Evolutionary conservation across 192 early-diverging fungal species (phyloP).

Genomic region (Coemansia sp.): DNA sequence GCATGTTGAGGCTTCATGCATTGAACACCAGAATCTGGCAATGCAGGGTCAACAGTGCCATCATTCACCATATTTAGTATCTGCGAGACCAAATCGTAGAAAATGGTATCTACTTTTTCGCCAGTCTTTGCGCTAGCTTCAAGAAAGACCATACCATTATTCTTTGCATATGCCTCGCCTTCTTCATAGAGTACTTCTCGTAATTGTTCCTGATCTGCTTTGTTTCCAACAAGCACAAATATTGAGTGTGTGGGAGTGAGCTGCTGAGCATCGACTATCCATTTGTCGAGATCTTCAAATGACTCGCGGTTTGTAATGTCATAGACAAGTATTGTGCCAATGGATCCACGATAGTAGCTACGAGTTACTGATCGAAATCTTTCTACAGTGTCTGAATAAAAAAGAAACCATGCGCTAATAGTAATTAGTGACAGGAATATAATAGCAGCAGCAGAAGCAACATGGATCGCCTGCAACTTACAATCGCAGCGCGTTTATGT

Average conservation of each 20-base stretch:
- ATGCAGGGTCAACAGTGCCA: constrained; percentile 28
- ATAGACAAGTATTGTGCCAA: constrained; percentile 76
- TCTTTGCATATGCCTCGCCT: constrained; percentile 56
- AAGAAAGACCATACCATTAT: constrained; percentile 58
- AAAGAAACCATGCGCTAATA: no score
- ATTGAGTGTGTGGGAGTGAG: constrained; percentile 67
- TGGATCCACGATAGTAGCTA: constrained; percentile 80
- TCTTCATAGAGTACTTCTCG: constrained; percentile 55
- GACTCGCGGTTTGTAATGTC: constrained; percentile 71
- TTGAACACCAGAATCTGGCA: constrained; percentile 53
- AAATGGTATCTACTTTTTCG: constrained; percentile 54
- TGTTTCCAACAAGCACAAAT: constrained; percentile 73
- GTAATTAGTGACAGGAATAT: no score
- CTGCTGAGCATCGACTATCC: constrained; percentile 65
- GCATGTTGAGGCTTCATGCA: constrained; percentile 40
- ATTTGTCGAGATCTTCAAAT: constrained; percentile 62
- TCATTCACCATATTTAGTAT: constrained; percentile 28
- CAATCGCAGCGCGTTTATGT: no score
- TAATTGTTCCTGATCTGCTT: constrained; percentile 46
- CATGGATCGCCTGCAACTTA: not conserved
- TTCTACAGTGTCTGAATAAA: constrained; percentile 21
- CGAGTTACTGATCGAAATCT: constrained; percentile 68
- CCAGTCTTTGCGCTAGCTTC: constrained; percentile 68
- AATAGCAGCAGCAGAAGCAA: no score
- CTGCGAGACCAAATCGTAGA: constrained; percentile 29